phyloP scores from a whole-genome alignment of 306 rosid species.

The Cicer judaicum region DNA sequence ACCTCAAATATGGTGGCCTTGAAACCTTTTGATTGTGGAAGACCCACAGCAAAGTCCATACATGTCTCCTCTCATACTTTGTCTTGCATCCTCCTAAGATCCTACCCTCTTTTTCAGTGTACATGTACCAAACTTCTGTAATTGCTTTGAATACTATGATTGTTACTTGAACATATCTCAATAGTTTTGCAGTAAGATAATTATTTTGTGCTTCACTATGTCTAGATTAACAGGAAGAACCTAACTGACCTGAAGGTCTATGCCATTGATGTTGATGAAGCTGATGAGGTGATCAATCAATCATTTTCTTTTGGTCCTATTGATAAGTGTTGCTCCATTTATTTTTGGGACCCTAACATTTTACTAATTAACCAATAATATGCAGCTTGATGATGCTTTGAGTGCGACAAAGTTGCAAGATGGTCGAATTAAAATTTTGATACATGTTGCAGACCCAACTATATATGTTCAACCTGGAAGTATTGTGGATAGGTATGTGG shows the following conservation, averaged over 20 bases:
- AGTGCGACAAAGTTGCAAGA: conserved; percentile 90
- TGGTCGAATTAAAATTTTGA: conserved; percentile 89
- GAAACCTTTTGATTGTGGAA: too few species aligned
- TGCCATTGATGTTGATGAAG: conserved; percentile 99
- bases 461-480: conserved; percentile 95
- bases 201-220: conserved; percentile 44
- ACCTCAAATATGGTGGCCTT: too few species aligned
- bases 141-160: conserved; percentile 12
- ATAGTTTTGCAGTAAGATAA: conserved; percentile 33
- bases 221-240: conserved; percentile 74
- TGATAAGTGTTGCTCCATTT: conserved; percentile 38
- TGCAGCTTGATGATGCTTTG: conserved; percentile 96
- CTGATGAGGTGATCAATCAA: conserved; percentile 78
- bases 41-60: too few species aligned
- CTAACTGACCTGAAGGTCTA: conserved; percentile 94
- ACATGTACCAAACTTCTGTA: conserved; percentile 14
- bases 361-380: conserved; percentile 46
- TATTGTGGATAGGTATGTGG: conserved; percentile 73
- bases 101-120: conserved; percentile 6
- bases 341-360: conserved; percentile 13
- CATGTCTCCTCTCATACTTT: too few species aligned
- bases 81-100: background rate
- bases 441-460: conserved; percentile 96
- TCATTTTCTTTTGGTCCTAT: conserved; percentile 22
- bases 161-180: conserved; percentile 23